These are phyloP conservation scores for Sordaria brevicollis DNA, from an alignment of 495 filamentous ascomycete genomes.

Conservation along the genomic window DNA sequence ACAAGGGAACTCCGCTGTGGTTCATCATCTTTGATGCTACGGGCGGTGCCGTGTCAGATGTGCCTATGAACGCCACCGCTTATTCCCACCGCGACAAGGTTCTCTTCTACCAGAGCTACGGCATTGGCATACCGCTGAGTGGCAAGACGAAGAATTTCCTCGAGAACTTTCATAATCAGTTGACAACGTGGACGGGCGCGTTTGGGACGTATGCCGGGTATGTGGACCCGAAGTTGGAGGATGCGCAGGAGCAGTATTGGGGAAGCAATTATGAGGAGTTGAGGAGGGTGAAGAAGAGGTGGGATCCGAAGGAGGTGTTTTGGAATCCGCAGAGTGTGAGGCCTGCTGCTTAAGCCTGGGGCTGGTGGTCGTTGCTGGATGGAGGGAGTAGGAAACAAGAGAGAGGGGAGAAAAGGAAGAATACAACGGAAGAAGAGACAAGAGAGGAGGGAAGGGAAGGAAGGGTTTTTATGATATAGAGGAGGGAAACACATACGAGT, in stretches of 20 bases:
- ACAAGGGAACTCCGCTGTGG: slow-evolving; percentile 43
- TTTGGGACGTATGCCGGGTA: slow-evolving; percentile 60
- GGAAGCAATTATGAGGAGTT: slow-evolving; percentile 38
- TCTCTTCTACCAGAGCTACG: slow-evolving; percentile 50
- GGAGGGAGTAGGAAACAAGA: not conserved
- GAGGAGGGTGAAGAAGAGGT: slow-evolving; percentile 38
- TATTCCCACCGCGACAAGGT: slow-evolving; percentile 50
- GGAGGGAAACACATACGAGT: not conserved
- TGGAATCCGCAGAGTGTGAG: slow-evolving; percentile 55
- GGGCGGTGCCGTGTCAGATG: slow-evolving; percentile 42
- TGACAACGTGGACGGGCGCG: slow-evolving; percentile 20
- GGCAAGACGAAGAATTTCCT: slow-evolving; percentile 36
- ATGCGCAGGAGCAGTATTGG: slow-evolving; percentile 48
- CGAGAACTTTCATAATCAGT: slow-evolving; percentile 33
- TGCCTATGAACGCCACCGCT: slow-evolving; percentile 37
- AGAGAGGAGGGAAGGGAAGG: not conserved
- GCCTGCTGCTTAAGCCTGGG: slow-evolving; percentile 9
- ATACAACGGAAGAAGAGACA: not conserved
- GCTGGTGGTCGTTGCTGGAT: not conserved
- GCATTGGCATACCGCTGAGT: slow-evolving; percentile 37
- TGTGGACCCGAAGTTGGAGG: slow-evolving; percentile 49
- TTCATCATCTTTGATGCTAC: slow-evolving; percentile 46
- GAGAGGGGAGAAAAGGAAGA: not conserved
- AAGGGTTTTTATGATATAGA: too few relatives aligned
- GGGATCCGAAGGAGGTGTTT: slow-evolving; percentile 47